Evolutionary conservation across 2,329 filamentous ascomycete genomes (phyloP).

Genomic region (Aspergillus sergii): DNA sequence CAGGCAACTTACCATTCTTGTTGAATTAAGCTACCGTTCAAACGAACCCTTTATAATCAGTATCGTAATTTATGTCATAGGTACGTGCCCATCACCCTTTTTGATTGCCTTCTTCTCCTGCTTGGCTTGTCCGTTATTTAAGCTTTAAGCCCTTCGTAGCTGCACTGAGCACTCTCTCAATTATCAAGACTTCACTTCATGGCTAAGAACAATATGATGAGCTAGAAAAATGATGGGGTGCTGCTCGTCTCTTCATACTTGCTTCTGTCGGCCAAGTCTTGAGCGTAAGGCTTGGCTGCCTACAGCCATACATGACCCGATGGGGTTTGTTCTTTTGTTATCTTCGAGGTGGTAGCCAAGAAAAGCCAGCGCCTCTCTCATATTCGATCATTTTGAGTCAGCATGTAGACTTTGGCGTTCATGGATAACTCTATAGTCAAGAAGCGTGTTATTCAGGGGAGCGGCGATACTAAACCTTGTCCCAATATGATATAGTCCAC

Average conservation of each 20-base stretch:
- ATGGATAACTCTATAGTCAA: background rate
- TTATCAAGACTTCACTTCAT: background rate
- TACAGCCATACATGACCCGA: background rate
- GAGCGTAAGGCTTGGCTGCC: background rate
- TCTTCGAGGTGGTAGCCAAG: background rate
- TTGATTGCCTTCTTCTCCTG: background rate
- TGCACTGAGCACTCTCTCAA: background rate
- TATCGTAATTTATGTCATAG: background rate
- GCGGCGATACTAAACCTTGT: background rate
- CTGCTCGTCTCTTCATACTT: background rate
- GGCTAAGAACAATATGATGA: background rate
- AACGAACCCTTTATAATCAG: background rate
- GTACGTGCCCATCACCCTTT: background rate
- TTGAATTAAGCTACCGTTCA: background rate
- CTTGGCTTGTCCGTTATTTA: background rate
- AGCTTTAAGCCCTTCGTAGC: background rate
- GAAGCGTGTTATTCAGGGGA: background rate
- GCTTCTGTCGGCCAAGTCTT: background rate
- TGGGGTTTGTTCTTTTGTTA: background rate
- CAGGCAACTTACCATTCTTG: background rate
- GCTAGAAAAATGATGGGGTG: background rate
- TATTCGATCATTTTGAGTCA: background rate
- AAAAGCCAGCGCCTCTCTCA: background rate
- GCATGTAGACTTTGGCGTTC: background rate
- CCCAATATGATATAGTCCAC: background rate